Percentiles rank a stretch among this genome's conserved stretches.
These are phyloP conservation scores for Talaromyces sp. DNA, from an alignment of 2,329 filamentous ascomycete species.

Conservation along the genomic window DNA sequence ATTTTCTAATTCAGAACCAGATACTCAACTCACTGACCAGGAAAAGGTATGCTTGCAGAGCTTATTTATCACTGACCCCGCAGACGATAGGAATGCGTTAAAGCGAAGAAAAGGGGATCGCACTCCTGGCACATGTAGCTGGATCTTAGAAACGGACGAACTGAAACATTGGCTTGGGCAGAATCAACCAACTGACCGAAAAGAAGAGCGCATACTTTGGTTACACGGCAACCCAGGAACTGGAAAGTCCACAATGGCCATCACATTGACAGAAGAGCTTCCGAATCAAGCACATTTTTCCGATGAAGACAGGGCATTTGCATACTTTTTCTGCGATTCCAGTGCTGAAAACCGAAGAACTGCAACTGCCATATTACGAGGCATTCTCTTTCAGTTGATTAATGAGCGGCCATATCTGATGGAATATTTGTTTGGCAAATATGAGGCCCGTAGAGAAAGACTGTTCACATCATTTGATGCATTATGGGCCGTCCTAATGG, in stretches of 20 bases:
- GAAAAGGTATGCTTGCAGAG: not conserved
- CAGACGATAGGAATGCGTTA: conserved; percentile 15
- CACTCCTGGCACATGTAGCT: not conserved
- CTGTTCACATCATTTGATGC: not conserved
- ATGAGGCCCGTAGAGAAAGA: not conserved
- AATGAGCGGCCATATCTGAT: not conserved
- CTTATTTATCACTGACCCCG: not conserved
- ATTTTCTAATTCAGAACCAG: too few relatives aligned
- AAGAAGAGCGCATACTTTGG: not conserved
- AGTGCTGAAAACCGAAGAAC: not conserved
- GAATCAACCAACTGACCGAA: not conserved
- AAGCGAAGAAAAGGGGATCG: conserved; percentile 15
- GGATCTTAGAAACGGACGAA: conserved; percentile 3
- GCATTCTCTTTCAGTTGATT: not conserved
- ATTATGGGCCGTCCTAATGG: not conserved
- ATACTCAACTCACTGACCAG: not conserved
- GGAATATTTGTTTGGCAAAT: not conserved
- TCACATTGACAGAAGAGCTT: conserved; percentile 1
- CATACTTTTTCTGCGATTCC: conserved; percentile 2
- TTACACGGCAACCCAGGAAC: not conserved
- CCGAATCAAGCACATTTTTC: not conserved
- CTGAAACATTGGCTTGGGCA: not conserved
- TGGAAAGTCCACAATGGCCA: conserved; percentile 11
- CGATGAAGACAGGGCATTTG: not conserved
- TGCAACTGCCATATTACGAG: not conserved